Percentiles rank a stretch among this genome's conserved stretches.
These are phyloP conservation scores for Dipodascopsis tothii DNA, from an alignment of 805 yeast species.

Conservation along the genomic window DNA sequence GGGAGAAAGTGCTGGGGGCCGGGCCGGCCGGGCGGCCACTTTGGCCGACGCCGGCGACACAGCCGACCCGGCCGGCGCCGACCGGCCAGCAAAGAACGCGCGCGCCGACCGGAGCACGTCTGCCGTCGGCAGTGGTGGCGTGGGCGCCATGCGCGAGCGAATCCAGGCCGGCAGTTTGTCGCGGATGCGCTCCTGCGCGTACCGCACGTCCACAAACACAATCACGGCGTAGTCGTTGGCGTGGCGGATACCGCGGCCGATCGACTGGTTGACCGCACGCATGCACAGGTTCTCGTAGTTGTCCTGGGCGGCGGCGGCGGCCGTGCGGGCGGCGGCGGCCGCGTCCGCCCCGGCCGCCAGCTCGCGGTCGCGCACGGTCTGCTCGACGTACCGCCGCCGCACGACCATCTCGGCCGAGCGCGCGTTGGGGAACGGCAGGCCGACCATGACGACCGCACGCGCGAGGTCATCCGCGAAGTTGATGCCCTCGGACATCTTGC, in stretches of 20 bases:
- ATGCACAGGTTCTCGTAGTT: constrained; percentile 77
- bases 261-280: constrained; percentile 86
- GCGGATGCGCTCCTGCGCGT: constrained; percentile 40
- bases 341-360: too few relatives aligned
- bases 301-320: constrained; percentile 36
- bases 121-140: too few relatives aligned
- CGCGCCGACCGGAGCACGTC: too few relatives aligned
- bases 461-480: constrained; percentile 85
- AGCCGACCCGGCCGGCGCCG: too few relatives aligned
- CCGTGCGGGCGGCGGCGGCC: neutral
- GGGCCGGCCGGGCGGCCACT: too few relatives aligned
- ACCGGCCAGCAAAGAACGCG: too few relatives aligned
- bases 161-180: constrained; percentile 72
- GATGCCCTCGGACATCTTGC: constrained; percentile 87
- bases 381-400: constrained; percentile 58
- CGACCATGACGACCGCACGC: constrained; percentile 76
- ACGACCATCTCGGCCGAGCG: constrained; percentile 75
- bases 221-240: constrained; percentile 71
- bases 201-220: constrained; percentile 63
- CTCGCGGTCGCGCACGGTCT: constrained; percentile 1
- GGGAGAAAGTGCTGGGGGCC: too few relatives aligned
- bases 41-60: too few relatives aligned
- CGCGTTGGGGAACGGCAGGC: constrained; percentile 82
- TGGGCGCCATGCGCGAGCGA: constrained; percentile 36
- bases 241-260: constrained; percentile 87